These are phyloP conservation scores for Phytopythium vexans DNA, from an alignment of 352 stramenopile genomes.

Conservation along the genomic window DNA sequence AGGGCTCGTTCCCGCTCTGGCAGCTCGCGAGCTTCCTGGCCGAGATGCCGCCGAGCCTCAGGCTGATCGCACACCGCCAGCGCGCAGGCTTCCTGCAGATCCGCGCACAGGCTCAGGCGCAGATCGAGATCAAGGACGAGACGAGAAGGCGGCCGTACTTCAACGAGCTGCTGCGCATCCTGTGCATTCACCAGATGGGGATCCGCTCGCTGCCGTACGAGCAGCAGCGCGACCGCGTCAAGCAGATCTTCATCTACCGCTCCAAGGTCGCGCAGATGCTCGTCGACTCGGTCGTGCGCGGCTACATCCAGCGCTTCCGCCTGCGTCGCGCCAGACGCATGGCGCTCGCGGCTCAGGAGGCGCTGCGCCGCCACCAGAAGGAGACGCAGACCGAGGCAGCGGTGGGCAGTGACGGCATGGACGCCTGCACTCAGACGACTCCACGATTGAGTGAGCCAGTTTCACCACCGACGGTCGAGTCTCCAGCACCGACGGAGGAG, in stretches of 20 bases:
- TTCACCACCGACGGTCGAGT: too few relatives aligned
- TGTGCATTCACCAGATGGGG: constrained; percentile 81
- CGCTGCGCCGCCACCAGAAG: too few relatives aligned
- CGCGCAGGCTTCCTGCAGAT: constrained; percentile 66
- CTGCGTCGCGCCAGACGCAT: constrained; percentile 8
- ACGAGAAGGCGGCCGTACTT: constrained; percentile 60
- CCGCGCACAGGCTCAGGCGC: constrained; percentile 59
- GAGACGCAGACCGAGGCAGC: too few relatives aligned
- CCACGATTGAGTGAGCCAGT: too few relatives aligned
- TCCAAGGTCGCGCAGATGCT: constrained; percentile 77
- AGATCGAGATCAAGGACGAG: constrained; percentile 25
- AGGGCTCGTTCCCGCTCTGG: constrained; percentile 62
- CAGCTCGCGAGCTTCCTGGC: constrained; percentile 54
- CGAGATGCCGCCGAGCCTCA: constrained; percentile 50
- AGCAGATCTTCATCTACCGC: constrained; percentile 83
- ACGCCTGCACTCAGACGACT: too few relatives aligned
- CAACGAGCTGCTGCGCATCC: constrained; percentile 67
- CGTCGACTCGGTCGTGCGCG: constrained; percentile 61
- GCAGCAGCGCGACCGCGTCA: constrained; percentile 76
- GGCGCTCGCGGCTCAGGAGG: too few relatives aligned
- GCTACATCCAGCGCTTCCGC: constrained; percentile 60
- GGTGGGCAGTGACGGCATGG: too few relatives aligned
- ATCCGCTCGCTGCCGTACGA: constrained; percentile 78
- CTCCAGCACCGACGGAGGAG: too few relatives aligned
- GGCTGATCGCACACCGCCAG: constrained; percentile 35